Evolutionary conservation across 192 early-diverging fungal species (phyloP), one percentile per base, ranked within the genome.

Genomic region (Polychytrium aggregatum): DNA sequence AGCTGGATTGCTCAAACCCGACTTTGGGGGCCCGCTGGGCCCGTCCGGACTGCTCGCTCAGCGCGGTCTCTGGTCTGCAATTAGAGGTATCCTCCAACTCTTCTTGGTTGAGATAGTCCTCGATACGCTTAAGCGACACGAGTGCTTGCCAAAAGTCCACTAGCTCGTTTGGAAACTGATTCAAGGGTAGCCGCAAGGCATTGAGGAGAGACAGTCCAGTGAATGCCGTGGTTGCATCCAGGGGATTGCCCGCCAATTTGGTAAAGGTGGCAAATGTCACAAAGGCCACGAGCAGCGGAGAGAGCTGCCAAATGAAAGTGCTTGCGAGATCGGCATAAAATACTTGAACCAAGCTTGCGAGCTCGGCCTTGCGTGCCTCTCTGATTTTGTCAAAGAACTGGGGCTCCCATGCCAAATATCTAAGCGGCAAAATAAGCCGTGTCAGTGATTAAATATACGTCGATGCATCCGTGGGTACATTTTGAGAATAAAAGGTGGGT

Each of bases 21-120:
- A 13, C 3, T 33, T 28, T 10, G 38, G 46, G 11, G 41, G 47
- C 1, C 52, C 52, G 20, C 14, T 48, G 36, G 49, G 43, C 24
- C 55, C 55, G 34, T 49, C 34, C 3, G 35, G 20, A 11, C 14
- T 14, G 0, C 17, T 26, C 6, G 22, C 22, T 9, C 21, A 38
- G 27, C 25, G 43, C 3, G 16, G 31, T 26, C 46, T n/a, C n/a
- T n/a, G n/a, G n/a, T n/a, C n/a, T n/a, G n/a, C n/a, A n/a, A n/a
- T n/a, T n/a, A n/a, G n/a, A n/a, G n/a, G n/a, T n/a, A n/a, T 66
- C 35, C 58, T 76, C 70, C 30, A 88, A 50, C 45, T 90, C 83
- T 8, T 73, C 60, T 52, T 92, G 83, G 7, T 56, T 60, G 33
- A 97, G 65, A 48, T 86, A 97, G 33, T 63, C 63, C 37, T 78